Conservation (phyloP, 495 filamentous ascomycete genomes). For the Aspergillus campestris region DNA sequence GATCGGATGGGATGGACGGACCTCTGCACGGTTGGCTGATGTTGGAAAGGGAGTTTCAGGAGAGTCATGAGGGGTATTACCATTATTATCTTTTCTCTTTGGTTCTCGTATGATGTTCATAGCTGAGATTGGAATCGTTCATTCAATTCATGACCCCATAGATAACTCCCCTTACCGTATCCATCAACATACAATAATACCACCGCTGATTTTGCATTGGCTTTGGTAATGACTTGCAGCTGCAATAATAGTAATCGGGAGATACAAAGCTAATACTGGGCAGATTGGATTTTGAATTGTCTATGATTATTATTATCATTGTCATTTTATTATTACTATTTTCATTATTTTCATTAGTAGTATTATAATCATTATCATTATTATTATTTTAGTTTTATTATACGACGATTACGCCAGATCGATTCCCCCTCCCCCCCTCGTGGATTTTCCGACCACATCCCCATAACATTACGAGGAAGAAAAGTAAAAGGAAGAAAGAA, state of each 20-base stretch:
- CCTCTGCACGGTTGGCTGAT: slow-evolving; percentile 12
- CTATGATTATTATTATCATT: neutral
- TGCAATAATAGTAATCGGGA: slow-evolving; percentile 13
- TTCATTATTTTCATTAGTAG: neutral
- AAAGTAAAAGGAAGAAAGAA: too few relatives aligned
- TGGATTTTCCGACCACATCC: slow-evolving; percentile 10
- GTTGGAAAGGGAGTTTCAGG: slow-evolving; percentile 11
- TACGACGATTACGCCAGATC: slow-evolving; percentile 1
- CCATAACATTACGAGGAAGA: neutral
- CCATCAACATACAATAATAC: neutral
- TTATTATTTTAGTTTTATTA: neutral
- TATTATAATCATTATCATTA: neutral
- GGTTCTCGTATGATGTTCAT: too few relatives aligned
- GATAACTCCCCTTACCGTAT: neutral
- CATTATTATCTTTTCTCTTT: neutral
- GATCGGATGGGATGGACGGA: too few relatives aligned
- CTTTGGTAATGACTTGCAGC: slow-evolving; percentile 17
- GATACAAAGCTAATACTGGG: neutral
- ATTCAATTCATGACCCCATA: too few relatives aligned
- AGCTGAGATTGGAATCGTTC: too few relatives aligned
- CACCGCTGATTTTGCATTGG: too few relatives aligned
- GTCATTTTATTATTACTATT: neutral
- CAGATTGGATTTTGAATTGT: neutral
- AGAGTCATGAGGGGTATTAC: slow-evolving; percentile 10
- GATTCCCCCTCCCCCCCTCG: slow-evolving; percentile 8